Base-by-base conservation (phyloP, 306 rosid genomes). In the Prunus kanzakura region DNA sequence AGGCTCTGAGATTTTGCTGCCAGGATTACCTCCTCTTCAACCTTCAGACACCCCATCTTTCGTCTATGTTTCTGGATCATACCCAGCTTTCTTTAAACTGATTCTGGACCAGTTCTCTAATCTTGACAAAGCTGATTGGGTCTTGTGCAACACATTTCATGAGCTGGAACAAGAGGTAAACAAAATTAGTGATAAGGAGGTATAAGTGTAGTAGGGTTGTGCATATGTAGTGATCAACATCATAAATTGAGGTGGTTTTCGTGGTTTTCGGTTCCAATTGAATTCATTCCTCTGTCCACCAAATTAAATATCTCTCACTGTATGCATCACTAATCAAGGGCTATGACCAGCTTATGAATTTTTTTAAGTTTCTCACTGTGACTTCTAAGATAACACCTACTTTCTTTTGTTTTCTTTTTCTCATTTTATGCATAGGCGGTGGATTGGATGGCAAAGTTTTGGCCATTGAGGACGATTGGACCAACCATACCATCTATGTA, bases 381-480 rank as follows among this genome's bases (percentile, higher is more conserved):
- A 38, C 9, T 38, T 38, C 9, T 38, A 7, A 38, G 43, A 38
- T 38, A 38, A 7, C 43, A 38, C 43, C 4, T 38, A 38, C 9
- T 38, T 38, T 38, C 43, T 38, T 38, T 38, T 38, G 9, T 38
- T 38, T 38, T 1, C 43, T 38, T 6, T 38, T 38, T 38, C 9
- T 38, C 43, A 7, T 7, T 38, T 38, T 38, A 38, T 38, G 43
- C 43, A 38, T 27, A 86, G 87, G 55, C 56, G 11, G 69, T 15
- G 32, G 79, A 83, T 19, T 83, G 87, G 84, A 19, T 71, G 4
- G 22, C 9, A 45, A 74, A 84, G 30, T 18, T 82, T n/a, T 84
- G 67, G 84, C 83, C 88, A 18, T 35, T 84, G 63, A 87, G 75
- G 60, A 70, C 81, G 8, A 74, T 80, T 22, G 90, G 90, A 27